Evolutionary conservation across 1,284 basidiomycete species (phyloP), one percentile per base, ranked within the genome.

Genomic region (Puccinia horiana): DNA sequence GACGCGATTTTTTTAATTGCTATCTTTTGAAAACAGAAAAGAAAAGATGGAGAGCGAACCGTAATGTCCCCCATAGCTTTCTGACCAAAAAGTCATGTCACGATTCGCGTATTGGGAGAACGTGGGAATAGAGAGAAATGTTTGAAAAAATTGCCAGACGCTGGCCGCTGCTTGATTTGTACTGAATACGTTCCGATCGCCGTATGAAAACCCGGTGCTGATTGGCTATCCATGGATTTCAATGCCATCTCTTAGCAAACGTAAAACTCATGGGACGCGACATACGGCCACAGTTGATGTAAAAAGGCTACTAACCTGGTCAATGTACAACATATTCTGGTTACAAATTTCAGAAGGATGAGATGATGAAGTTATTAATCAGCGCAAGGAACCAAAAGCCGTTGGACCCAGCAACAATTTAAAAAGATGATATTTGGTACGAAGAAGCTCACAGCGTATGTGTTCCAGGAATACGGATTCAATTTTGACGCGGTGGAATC

Each of bases 271-370:
- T 2, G 35, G 35, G 35, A 35, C 61, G 61, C 61, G 20, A 14
- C 58, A 18, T 8, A 40, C 23, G 35, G n/a, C 23, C 35, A 40
- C 35, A 20, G 49, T 52, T 12, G 49, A 58, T 26, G 5, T 47
- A 1, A 61, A 61, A 61, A 61, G 18, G 32, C 5, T 61, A 37
- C 61, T 70, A 20, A 82, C 81, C 63, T 92, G 92, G 85, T 93
- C 92, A 75, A 93, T 91, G 85, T 92, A 93, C 69, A 93, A 91
- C 92, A 91, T 90, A 85, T 92, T 91, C 81, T 82, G 35, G n/a
- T 29, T 20, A 26, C 32, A 72, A 44, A 35, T 20, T 42, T 2
- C 16, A 6, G 5, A 16, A 52, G 32, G 42, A 44, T 72, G 11
- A 32, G 63, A 67, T 37, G 32, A 4, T 26, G 18, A 49, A 49